Base-by-base conservation (phyloP, 305 asterid genomes). In the Solanum hybrid region DNA sequence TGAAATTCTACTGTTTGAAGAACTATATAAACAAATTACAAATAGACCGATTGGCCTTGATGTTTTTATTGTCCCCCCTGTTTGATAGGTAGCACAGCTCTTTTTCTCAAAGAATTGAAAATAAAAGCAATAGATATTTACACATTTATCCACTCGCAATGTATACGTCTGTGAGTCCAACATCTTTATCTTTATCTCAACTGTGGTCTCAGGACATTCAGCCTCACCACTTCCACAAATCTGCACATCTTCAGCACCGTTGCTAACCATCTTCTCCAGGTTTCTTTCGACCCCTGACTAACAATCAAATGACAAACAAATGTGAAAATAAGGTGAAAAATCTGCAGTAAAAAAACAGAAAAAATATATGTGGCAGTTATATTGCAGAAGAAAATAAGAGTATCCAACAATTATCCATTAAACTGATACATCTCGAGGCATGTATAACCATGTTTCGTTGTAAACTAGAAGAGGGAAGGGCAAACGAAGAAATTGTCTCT, bases 151-250 rank as follows among this genome's bases (percentile, higher is more conserved):
- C 88, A 97, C 99, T 85, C 94, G 97, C 93, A 97, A 69, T 31
- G 97, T 95, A 93, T 93, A 95, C 76, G 96, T 96, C 91, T 92
- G 97, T 88, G 99, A 97, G 92, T 97, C 99, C 94, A 97, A 91
- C 12, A 96, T 97, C 95, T 96, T 97, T 93, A 97, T 96, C 95
- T 97, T 97, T 86, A 97, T 97, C 96, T 96, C 98, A 90, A 97
- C 98, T 29, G 98, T 94, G 91, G 99, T 91, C 93, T 94, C 96
- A 56, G 98, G 94, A 93, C 97, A 92, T 89, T 89, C 94, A 71
- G 95, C 92, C 64, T 90, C 92, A 26, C 91, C 93, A 89, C 88
- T 90, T 89, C 92, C 94, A 88, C 92, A 80, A 10, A 92, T 82
- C 88, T 90, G 90, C 66, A 90, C 69, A 80, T 88, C 91, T 73